These are phyloP conservation scores for Priceomyces haplophilus DNA, from an alignment of 805 yeast species.

Conservation along the genomic window DNA sequence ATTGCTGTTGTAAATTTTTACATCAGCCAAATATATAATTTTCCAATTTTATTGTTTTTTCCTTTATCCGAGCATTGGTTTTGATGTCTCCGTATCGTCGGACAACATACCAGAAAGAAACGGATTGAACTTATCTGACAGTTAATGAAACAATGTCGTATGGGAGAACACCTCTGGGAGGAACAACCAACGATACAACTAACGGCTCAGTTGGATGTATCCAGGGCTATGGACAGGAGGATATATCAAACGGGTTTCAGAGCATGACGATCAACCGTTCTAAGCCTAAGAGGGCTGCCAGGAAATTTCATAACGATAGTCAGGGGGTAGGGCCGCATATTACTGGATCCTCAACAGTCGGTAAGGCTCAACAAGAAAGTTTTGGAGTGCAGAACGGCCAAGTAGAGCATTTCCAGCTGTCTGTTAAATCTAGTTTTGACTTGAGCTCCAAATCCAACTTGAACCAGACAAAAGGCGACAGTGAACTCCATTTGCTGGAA, in stretches of 20 bases:
- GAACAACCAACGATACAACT: slow-evolving; percentile 2
- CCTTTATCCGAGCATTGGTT: not conserved
- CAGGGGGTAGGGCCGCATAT: slow-evolving; percentile 2
- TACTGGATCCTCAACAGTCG: slow-evolving; percentile 5
- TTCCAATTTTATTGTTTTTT: too few species aligned
- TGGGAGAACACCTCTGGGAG: slow-evolving; percentile 4
- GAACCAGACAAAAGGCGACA: slow-evolving; percentile 1
- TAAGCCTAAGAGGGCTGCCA: slow-evolving; percentile 27
- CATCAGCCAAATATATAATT: too few species aligned
- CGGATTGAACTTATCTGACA: not conserved
- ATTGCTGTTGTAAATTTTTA: too few species aligned
- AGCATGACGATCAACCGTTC: slow-evolving; percentile 8
- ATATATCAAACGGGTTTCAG: slow-evolving; percentile 6
- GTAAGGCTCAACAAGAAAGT: not conserved
- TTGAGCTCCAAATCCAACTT: slow-evolving; percentile 1
- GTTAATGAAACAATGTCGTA: slow-evolving; percentile 3
- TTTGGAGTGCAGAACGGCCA: not conserved
- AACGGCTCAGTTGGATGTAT: slow-evolving; percentile 1
- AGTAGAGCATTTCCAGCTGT: not conserved
- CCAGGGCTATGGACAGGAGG: not conserved
- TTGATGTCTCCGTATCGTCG: not conserved
- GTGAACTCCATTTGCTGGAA: slow-evolving; percentile 13
- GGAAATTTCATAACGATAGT: slow-evolving; percentile 29
- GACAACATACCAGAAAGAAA: not conserved
- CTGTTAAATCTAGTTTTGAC: slow-evolving; percentile 2